Percentiles rank a stretch among this genome's conserved stretches.
phyloP scores from a whole-genome alignment of 169 alveolate genomes.

The Cryptosporidium bovis region DNA sequence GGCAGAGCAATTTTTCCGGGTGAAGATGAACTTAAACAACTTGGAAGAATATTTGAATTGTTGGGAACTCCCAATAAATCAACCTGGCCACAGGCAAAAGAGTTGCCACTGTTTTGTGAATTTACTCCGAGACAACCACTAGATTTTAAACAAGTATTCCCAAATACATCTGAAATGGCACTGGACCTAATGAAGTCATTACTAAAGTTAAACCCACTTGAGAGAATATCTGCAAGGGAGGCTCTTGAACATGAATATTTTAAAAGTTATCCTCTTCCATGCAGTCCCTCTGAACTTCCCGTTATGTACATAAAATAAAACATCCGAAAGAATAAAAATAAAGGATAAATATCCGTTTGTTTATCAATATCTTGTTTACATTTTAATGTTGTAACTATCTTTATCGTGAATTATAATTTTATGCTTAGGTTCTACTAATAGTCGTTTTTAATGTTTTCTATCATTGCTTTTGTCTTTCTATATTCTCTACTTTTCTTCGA shows the following conservation, averaged over 20 bases:
- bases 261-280: slow-evolving; percentile 71
- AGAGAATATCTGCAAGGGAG: slow-evolving; percentile 84
- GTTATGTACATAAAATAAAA: slow-evolving; percentile 15
- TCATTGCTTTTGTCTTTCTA: slow-evolving; percentile 66
- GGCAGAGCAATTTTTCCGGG: slow-evolving; percentile 91
- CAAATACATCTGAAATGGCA: slow-evolving; percentile 70
- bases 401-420: not conserved
- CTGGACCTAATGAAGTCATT: slow-evolving; percentile 77
- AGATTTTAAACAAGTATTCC: slow-evolving; percentile 40
- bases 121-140: slow-evolving; percentile 56
- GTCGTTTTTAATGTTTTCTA: slow-evolving; percentile 26
- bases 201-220: slow-evolving; percentile 83
- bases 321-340: too few relatives aligned
- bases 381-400: not conserved
- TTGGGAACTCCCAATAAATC: slow-evolving; percentile 86
- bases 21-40: slow-evolving; percentile 86
- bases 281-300: slow-evolving; percentile 70
- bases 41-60: slow-evolving; percentile 85
- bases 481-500: slow-evolving; percentile 70
- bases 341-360: not conserved
- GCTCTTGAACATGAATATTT: slow-evolving; percentile 86
- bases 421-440: slow-evolving; percentile 6
- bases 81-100: slow-evolving; percentile 69
- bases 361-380: not conserved
- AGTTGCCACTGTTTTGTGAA: slow-evolving; percentile 57